Conservation (phyloP, 164 flowering plant genomes). For the Piper longum region DNA sequence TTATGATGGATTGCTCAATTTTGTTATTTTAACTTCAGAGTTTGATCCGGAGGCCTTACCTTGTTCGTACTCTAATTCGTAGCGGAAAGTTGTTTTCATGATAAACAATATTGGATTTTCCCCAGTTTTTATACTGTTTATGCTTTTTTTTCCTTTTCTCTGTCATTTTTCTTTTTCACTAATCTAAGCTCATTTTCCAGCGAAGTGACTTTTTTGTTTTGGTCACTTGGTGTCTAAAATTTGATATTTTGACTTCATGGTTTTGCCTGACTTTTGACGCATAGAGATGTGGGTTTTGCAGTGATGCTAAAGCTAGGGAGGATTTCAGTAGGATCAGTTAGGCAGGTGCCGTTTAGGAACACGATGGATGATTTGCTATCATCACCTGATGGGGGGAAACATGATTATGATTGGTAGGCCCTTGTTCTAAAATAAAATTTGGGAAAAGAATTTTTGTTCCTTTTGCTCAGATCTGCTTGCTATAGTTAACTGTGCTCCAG, state of each 20-base stretch:
- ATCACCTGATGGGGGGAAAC: conserved; percentile 61
- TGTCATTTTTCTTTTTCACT: too few species aligned
- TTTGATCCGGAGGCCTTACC: too few species aligned
- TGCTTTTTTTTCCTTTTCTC: too few species aligned
- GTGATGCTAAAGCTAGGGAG: conserved; percentile 47
- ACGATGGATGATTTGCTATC: conserved; percentile 61
- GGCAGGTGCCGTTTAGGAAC: conserved; percentile 15
- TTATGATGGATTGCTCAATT: too few species aligned
- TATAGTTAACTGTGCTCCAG: too few species aligned
- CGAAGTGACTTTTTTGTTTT: background rate
- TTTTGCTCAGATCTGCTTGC: background rate
- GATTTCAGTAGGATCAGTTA: conserved; percentile 54
- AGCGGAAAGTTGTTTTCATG: background rate
- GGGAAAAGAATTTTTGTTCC: background rate
- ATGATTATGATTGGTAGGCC: conserved; percentile 82
- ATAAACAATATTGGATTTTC: background rate
- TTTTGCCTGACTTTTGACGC: background rate
- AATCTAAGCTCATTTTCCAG: background rate
- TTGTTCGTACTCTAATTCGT: too few species aligned
- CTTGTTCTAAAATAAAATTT: too few species aligned
- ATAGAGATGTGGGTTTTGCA: background rate
- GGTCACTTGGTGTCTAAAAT: too few species aligned
- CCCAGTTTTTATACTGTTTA: background rate
- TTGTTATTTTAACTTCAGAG: too few species aligned
- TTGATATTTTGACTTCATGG: background rate